Base-by-base conservation (phyloP, 768 basidiomycete species). In the Calocybe cyanea region DNA sequence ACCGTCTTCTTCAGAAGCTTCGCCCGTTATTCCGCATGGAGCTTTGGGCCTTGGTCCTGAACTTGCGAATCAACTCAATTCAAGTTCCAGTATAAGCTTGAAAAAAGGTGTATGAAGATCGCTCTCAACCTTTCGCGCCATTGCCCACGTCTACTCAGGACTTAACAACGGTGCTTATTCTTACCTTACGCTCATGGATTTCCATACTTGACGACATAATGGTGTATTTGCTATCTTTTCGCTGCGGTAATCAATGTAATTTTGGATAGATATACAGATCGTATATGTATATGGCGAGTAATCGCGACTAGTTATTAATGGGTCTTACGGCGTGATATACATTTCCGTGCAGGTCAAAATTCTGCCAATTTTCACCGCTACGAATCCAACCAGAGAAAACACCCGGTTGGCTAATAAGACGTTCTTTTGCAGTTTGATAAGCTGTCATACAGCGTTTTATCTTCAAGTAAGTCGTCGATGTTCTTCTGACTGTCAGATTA, bases 361-460 rank as follows among this genome's bases (percentile, higher is more conserved):
- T 60, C 55, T 85, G 80, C 73, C 77, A 80, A 40, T 59, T 55
- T 31, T 54, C 48, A 2, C 82, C 83, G 42, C 76, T 81, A 17
- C 52, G 61, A 32, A 83, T 58, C 87, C 87, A 90, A 15, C 81
- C 84, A 25, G 64, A 60, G 49, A 90, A 86, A 2, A 75, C 66
- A 3, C 75, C 70, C 0, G 56, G 58, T 25, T 61, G 50, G 0
- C 74, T 76, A 13, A 71, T 51, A 19, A 90, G 65, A 2, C 57
- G 57, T 6, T 52, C 43, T 57, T 83, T 87, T 0, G 77, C 80
- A 1, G 41, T 50, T 49, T 78, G 78, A 52, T 85, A 85, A 9
- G 62, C 67, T 11, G 48, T 38, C 3, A 69, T 63, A 2, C 57
- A 46, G 35, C 63, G 60, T 51, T 86, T 87, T 7, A 54, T 54